A percentile compares a stretch with the other conserved stretches of the same genome.
Conservation (phyloP, 129 eudicot species). For the Mikania micrantha region DNA sequence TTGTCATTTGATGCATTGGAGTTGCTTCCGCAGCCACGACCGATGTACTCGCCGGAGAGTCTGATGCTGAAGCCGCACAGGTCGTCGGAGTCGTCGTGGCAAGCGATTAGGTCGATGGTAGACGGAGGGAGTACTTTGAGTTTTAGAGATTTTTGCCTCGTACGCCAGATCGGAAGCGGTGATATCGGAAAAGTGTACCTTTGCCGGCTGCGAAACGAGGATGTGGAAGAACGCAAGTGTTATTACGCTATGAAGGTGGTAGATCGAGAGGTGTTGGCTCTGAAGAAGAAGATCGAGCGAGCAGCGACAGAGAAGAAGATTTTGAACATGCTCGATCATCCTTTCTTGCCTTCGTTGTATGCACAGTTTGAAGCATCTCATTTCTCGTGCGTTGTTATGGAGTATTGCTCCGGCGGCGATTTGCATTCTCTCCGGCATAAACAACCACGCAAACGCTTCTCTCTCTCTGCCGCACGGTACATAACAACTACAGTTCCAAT, state of each 20-base stretch:
- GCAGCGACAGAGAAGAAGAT: slow-evolving; percentile 82
- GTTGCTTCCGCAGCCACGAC: slow-evolving; percentile 17
- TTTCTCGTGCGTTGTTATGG: slow-evolving; percentile 89
- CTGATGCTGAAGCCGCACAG: slow-evolving; percentile 59
- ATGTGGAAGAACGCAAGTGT: slow-evolving; percentile 17
- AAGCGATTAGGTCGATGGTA: slow-evolving; percentile 40
- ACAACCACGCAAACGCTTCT: slow-evolving; percentile 72
- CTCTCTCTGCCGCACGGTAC: slow-evolving; percentile 75
- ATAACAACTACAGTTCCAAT: no score
- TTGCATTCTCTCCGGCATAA: slow-evolving; percentile 77
- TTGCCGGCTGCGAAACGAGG: slow-evolving; percentile 49
- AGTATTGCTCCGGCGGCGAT: slow-evolving; percentile 82
- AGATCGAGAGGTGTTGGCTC: slow-evolving; percentile 51
- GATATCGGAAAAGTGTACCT: slow-evolving; percentile 83
- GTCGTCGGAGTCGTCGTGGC: slow-evolving; percentile 70
- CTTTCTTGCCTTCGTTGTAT: slow-evolving; percentile 70
- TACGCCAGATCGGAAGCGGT: slow-evolving; percentile 85
- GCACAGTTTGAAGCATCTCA: slow-evolving; percentile 84
- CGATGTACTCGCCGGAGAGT: slow-evolving; percentile 40
- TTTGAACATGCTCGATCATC: slow-evolving; percentile 80
- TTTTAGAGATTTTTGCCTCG: slow-evolving; percentile 67
- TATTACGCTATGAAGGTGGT: slow-evolving; percentile 90
- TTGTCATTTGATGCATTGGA: slow-evolving; percentile 56
- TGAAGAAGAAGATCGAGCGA: slow-evolving; percentile 67
- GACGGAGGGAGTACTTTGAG: slow-evolving; percentile 27